Evolutionary conservation across 2,329 filamentous ascomycete genomes (phyloP).

Genomic region (Harringtonia lauricola): DNA sequence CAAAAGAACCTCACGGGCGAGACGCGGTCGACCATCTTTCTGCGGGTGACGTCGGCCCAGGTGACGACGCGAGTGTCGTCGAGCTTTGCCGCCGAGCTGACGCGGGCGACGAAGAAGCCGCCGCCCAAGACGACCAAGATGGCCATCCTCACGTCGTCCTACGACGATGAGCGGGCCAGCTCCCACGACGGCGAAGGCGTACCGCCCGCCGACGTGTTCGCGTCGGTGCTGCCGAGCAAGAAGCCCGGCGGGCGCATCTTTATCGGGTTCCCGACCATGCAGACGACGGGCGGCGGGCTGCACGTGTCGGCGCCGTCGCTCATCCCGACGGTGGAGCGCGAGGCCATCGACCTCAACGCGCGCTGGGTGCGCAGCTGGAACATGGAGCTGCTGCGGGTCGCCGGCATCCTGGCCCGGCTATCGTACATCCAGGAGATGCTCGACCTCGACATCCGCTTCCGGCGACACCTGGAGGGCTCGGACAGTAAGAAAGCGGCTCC

Average conservation of each 20-base stretch:
- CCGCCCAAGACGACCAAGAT: constrained; percentile 81
- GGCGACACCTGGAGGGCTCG: constrained; percentile 19
- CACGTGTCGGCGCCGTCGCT: constrained; percentile 94
- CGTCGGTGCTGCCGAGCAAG: constrained; percentile 79
- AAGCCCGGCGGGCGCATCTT: constrained; percentile 78
- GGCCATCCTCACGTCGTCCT: constrained; percentile 82
- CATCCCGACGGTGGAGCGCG: constrained; percentile 93
- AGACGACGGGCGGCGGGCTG: constrained; percentile 87
- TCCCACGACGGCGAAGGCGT: no score
- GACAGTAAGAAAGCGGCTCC: constrained; percentile 1
- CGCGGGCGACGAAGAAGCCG: constrained; percentile 93
- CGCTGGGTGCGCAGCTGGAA: constrained; percentile 95
- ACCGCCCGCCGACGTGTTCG: constrained; percentile 77
- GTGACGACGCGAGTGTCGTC: constrained; percentile 65
- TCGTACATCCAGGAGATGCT: constrained; percentile 83
- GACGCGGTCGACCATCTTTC: constrained; percentile 71
- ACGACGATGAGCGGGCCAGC: constrained; percentile 65
- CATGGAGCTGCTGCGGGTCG: constrained; percentile 78
- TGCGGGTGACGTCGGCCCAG: constrained; percentile 75
- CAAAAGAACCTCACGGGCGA: constrained; percentile 60
- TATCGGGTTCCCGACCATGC: constrained; percentile 94
- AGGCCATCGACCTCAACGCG: constrained; percentile 93
- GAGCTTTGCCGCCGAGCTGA: constrained; percentile 72
- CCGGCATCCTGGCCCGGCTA: constrained; percentile 80
- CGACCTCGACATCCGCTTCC: constrained; percentile 54